Percentiles rank a stretch among this genome's conserved stretches.
Evolutionary conservation across 257 asterid species (phyloP).

Genomic region (Datura wrightii): DNA sequence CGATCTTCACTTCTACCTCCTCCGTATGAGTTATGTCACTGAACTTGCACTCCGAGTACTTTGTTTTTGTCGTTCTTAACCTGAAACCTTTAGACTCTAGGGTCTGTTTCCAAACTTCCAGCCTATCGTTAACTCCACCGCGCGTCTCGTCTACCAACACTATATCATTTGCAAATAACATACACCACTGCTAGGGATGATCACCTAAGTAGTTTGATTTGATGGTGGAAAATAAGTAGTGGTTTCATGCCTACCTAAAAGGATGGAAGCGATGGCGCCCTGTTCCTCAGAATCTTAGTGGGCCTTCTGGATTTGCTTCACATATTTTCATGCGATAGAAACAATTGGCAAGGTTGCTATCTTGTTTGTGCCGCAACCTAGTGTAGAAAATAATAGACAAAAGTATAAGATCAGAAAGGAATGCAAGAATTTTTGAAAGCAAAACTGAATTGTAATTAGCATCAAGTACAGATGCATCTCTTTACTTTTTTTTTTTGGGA

Average conservation of each 20-base stretch:
- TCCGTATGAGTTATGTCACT: no score
- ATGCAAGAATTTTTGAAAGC: neutral
- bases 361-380: conserved; percentile 97
- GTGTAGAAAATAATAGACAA: neutral
- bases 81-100: no score
- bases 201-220: neutral
- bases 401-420: neutral
- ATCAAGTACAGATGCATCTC: neutral
- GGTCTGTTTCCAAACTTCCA: no score
- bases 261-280: conserved; percentile 80
- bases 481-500: neutral
- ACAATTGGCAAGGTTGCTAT: conserved; percentile 74
- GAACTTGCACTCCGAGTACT: no score
- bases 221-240: neutral
- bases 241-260: conserved; percentile 56
- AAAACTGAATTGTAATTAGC: neutral
- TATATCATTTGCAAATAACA: no score
- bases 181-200: neutral
- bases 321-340: conserved; percentile 74
- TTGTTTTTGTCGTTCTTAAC: no score
- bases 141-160: no score
- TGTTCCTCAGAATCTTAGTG: conserved; percentile 67
- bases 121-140: no score
- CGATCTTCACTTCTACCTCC: no score
- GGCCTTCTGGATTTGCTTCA: conserved; percentile 78